phyloP scores from a whole-genome alignment of 2,329 filamentous ascomycete species.

The Talaromyces funiculosus region DNA sequence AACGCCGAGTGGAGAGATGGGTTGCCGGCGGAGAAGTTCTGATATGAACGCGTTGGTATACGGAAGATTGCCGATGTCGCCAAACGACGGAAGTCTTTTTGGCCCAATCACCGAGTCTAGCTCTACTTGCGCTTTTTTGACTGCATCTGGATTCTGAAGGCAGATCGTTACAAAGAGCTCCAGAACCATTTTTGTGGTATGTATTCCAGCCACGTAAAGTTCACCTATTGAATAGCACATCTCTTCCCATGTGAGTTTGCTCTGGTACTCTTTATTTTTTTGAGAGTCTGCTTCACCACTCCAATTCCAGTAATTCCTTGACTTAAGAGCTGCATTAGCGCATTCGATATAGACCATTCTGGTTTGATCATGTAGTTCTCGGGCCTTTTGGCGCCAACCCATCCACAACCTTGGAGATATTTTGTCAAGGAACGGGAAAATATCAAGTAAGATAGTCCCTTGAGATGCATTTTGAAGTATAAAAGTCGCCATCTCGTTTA shows the following conservation, averaged over 20 bases:
- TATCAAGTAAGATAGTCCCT: background rate
- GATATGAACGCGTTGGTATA: constrained; percentile 29
- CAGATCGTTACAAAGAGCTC: constrained; percentile 22
- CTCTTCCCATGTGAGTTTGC: background rate
- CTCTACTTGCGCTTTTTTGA: constrained; percentile 32
- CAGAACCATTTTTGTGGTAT: constrained; percentile 1
- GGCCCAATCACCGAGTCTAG: constrained; percentile 26
- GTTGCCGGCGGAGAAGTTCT: constrained; percentile 31
- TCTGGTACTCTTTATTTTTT: background rate
- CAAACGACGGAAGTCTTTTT: constrained; percentile 25
- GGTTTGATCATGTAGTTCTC: background rate
- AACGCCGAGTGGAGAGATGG: constrained; percentile 38
- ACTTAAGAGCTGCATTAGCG: background rate
- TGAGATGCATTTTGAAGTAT: background rate
- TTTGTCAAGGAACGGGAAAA: background rate
- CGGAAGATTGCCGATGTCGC: constrained; percentile 23
- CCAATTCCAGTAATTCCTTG: background rate
- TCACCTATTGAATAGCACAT: constrained; percentile 3
- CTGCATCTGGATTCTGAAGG: constrained; percentile 26
- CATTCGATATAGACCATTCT: background rate
- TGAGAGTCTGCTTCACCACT: background rate
- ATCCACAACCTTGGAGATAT: background rate
- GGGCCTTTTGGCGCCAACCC: background rate
- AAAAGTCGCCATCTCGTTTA: constrained; percentile 5
- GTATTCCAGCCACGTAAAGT: constrained; percentile 2